These are phyloP conservation scores for Leersia perrieri DNA, from an alignment of 176 grass and related monocot genomes.

Conservation along the genomic window DNA sequence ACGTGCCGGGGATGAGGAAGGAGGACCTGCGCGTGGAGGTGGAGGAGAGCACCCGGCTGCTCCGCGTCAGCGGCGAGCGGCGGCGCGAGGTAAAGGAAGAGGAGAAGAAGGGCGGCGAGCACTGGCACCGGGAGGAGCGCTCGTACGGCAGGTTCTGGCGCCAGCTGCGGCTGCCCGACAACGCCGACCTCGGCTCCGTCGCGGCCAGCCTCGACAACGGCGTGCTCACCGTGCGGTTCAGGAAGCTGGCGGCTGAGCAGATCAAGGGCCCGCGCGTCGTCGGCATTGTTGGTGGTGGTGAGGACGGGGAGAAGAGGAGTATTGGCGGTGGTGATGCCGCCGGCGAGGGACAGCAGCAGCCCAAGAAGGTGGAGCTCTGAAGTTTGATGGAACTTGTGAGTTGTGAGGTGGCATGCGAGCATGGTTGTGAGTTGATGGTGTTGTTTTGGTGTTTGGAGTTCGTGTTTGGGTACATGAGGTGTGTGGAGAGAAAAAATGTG, in stretches of 20 bases:
- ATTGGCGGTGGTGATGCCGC: background rate
- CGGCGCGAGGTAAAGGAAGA: conserved; percentile 54
- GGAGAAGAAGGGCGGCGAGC: conserved; percentile 52
- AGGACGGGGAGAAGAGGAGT: conserved; percentile 25
- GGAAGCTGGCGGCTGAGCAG: conserved; percentile 73
- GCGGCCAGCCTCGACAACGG: conserved; percentile 57
- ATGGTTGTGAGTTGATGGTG: background rate
- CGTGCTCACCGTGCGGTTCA: conserved; percentile 56
- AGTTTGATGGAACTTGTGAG: too few species aligned
- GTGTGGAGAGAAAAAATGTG: background rate
- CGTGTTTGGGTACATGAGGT: background rate
- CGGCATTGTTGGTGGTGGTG: conserved; percentile 46
- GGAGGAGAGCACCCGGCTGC: conserved; percentile 74
- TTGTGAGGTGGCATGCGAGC: background rate
- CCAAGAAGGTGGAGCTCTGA: conserved; percentile 78
- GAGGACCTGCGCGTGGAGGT: conserved; percentile 81
- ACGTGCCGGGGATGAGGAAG: conserved; percentile 68
- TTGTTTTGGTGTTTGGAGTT: too few species aligned
- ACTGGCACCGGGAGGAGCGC: conserved; percentile 83
- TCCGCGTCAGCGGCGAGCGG: conserved; percentile 83
- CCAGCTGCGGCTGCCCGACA: conserved; percentile 80
- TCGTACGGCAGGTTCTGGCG: conserved; percentile 92
- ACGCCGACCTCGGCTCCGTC: conserved; percentile 64
- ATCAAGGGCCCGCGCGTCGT: conserved; percentile 71
- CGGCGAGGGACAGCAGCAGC: background rate